phyloP scores from a whole-genome alignment of 352 stramenopile species.

The Phytopythium vexans region DNA sequence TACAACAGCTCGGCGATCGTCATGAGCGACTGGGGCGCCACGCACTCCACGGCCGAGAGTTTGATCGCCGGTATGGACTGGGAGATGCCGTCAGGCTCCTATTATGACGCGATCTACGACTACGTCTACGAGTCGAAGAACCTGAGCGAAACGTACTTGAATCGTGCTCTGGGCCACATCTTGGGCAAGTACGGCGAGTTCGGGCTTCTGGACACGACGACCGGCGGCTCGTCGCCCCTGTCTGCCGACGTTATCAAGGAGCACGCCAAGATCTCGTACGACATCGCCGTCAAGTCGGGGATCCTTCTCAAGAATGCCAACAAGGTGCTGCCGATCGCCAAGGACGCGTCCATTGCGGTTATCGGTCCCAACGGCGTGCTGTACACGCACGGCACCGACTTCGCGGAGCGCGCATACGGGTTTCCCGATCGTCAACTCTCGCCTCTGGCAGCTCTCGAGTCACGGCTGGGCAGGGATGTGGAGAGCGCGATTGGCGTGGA shows the following conservation, averaged over 20 bases:
- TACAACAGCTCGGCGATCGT: slow-evolving; percentile 30
- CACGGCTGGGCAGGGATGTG: slow-evolving; percentile 19
- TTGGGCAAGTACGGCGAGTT: slow-evolving; percentile 32
- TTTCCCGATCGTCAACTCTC: slow-evolving; percentile 22
- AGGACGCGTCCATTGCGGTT: slow-evolving; percentile 17
- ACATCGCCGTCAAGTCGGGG: slow-evolving; percentile 30
- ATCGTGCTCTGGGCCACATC: slow-evolving; percentile 24
- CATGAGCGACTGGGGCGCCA: slow-evolving; percentile 27
- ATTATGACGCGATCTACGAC: slow-evolving; percentile 29
- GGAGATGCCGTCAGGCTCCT: slow-evolving; percentile 24
- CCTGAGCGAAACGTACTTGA: slow-evolving; percentile 29
- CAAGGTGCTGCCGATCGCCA: slow-evolving; percentile 13
- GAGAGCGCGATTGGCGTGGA: slow-evolving; percentile 22
- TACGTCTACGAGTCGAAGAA: slow-evolving; percentile 31
- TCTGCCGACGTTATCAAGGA: slow-evolving; percentile 18
- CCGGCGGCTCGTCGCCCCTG: slow-evolving; percentile 16
- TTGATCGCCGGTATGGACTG: slow-evolving; percentile 26
- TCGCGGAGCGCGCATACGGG: slow-evolving; percentile 23
- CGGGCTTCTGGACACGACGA: slow-evolving; percentile 19
- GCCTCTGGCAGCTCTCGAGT: slow-evolving; percentile 17
- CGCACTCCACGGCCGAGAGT: slow-evolving; percentile 23
- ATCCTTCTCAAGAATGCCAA: slow-evolving; percentile 30
- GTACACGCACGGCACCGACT: slow-evolving; percentile 31
- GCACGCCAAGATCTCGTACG: slow-evolving; percentile 22
- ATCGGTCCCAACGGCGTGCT: slow-evolving; percentile 29